Base-by-base conservation (phyloP, 1,284 basidiomycete species). In the Bjerkandera adusta region DNA sequence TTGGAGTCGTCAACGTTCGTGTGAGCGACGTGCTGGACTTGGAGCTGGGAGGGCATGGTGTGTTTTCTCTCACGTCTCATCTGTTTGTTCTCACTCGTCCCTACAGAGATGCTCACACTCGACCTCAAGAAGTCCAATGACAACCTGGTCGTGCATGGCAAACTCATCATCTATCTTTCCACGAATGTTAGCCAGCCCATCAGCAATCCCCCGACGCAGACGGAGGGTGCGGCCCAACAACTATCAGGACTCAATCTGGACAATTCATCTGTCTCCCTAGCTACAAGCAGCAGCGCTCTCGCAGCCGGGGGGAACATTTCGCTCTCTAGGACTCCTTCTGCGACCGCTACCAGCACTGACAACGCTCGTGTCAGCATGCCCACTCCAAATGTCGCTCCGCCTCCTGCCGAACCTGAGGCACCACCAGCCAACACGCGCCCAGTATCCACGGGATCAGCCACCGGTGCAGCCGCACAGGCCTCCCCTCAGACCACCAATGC, bases 1-100 rank as follows among this genome's bases (percentile, higher is more conserved):
- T 97, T 36, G 93, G 93, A 48, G 89, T 96, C 21, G 86, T 94
- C 68, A 96, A 94, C 63, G 77, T 96, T 54, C 81, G 89, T 51
- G 89, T 92, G 41, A 69, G 83, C 43, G 87, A 92, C 62, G 88
- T 89, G 15, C 73, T 95, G 43, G 81, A 91, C 57, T 73, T 92
- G 48, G 92, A 94, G 56, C 71, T 85, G 46, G 84, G 84, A 47
- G 85, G 85, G 40, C 87, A 86, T 65, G 87, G 87, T 83, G 57
- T 59, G 77, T 69, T 45, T 4, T 42, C 10, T 36, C n/a, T 13
- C n/a, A 12, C 8, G 24, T 15, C 26, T 45, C 27, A 35, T 5
- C 30, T 29, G 26, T 6, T 30, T 13, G n/a, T 24, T 35, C 34
- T 18, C 13, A 20, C 2, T 18, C 18, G 36, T 38, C 48, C 43